Base-by-base conservation (phyloP, 2,329 filamentous ascomycete genomes). In the Dryadomyces sulphureus region DNA sequence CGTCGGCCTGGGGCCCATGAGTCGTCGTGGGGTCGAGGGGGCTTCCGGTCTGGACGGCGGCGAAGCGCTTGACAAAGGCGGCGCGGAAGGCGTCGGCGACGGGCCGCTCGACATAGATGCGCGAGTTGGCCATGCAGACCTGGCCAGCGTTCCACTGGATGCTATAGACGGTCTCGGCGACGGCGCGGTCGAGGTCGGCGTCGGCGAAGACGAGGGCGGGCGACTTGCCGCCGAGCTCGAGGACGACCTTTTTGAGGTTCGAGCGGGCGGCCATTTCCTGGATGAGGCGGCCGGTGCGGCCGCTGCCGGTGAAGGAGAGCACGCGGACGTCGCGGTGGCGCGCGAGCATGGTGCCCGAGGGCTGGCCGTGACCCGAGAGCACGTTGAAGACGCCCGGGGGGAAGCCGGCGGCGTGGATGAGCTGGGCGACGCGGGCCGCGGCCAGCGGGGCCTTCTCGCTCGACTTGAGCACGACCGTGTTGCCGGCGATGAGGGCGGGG, bases 371-470 rank as follows among this genome's bases (percentile, higher is more conserved):
- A 4, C 80, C 80, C 48, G 80, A 81, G 43, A 84, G 54, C 47
- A 84, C 69, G 59, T 84, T 84, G 53, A 84, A 63, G 14, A 84
- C 79, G 44, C 80, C 80, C 2, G 79, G 72, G 11, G 80, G 80
- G 58, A 84, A 84, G 1, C 80, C 80, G 32, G 79, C 78, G 54
- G 83, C 70, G 52, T 75, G 74, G 53, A 84, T 68, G 21, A 84
- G 62, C 22, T 69, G 72, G 6, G 68, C 78, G 6, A 82, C 65
- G 46, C 76, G 72, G 5, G 76, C 57, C 55, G 72, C 68, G 48
- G 67, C 70, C 36, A 77, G 62, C 22, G 73, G 73, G 4, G 72
- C 75, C 60, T 76, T 73, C 55, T 77, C 73, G 35, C 72, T 71
- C 24, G 72, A 66, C 61, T 77, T 77, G 40, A 77, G 59, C 27